Percentiles rank a stretch among this genome's conserved stretches.
These are phyloP conservation scores for Annulohypoxylon nitens DNA, from an alignment of 495 filamentous ascomycete genomes.

Conservation along the genomic window DNA sequence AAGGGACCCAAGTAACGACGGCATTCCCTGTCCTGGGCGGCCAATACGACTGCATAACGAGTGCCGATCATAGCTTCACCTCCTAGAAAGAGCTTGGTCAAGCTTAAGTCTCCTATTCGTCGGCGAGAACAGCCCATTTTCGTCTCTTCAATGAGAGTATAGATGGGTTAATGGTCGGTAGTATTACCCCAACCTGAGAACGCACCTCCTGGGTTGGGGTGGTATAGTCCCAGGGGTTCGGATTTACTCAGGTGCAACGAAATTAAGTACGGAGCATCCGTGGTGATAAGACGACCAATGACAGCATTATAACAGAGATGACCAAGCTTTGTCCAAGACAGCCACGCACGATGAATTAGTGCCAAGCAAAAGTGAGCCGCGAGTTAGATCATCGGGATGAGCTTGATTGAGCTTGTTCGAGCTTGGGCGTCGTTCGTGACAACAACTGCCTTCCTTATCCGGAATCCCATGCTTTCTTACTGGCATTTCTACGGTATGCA, in stretches of 20 bases:
- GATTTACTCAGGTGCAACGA: conserved; percentile 28
- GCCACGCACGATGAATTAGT: not conserved
- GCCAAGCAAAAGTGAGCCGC: conserved; percentile 31
- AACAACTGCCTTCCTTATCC: conserved; percentile 39
- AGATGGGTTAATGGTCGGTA: conserved; percentile 19
- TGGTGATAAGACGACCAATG: conserved; percentile 22
- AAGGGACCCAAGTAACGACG: conserved; percentile 30
- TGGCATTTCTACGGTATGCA: conserved; percentile 7
- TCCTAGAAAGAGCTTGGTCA: conserved; percentile 41
- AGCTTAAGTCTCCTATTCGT: conserved; percentile 29
- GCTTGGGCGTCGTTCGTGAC: not conserved
- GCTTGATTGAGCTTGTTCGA: conserved; percentile 22
- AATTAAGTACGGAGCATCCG: conserved; percentile 13
- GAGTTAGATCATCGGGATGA: conserved; percentile 12
- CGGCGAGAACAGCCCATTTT: conserved; percentile 8
- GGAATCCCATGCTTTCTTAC: conserved; percentile 17
- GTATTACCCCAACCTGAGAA: conserved; percentile 18
- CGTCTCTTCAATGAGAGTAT: conserved; percentile 31
- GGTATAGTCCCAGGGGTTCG: conserved; percentile 21
- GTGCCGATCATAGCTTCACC: conserved; percentile 45
- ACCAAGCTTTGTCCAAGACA: conserved; percentile 20
- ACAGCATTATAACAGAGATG: conserved; percentile 1
- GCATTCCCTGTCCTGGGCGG: conserved; percentile 26
- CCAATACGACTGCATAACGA: conserved; percentile 39
- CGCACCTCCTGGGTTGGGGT: conserved; percentile 6